phyloP scores from a whole-genome alignment of 148 eudicot species.

The Camellia japonica region DNA sequence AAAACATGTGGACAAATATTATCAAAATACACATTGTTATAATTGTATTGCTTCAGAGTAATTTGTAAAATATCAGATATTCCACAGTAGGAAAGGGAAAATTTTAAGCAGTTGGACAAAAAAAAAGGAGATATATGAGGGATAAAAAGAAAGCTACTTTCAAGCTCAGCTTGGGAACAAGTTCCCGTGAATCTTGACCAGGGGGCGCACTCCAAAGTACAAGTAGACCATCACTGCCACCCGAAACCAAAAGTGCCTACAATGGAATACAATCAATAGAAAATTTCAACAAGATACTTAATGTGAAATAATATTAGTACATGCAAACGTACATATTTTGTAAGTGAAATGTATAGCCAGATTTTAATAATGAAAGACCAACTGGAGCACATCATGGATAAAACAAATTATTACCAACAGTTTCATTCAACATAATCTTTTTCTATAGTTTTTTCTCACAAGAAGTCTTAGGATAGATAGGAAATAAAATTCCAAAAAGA shows the following conservation, averaged over 20 bases:
- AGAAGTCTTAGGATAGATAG: neutral
- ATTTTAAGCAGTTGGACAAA: too few relatives aligned
- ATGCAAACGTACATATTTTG: neutral
- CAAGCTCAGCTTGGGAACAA: slow-evolving; percentile 87
- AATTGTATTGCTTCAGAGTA: neutral
- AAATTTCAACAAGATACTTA: slow-evolving; percentile 4
- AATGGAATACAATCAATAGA: slow-evolving; percentile 20
- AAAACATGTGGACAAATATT: neutral
- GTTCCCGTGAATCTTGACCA: slow-evolving; percentile 89
- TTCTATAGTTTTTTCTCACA: neutral
- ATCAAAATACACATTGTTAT: neutral
- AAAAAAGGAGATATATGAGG: slow-evolving; percentile 2
- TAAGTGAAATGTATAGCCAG: neutral
- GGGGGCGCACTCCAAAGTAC: slow-evolving; percentile 91
- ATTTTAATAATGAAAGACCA: slow-evolving; percentile 4
- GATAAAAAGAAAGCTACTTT: slow-evolving; percentile 49
- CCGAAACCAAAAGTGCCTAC: slow-evolving; percentile 94
- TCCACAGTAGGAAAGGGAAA: neutral
- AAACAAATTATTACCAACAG: neutral
- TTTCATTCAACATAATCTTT: neutral
- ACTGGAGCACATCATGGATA: neutral
- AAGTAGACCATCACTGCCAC: slow-evolving; percentile 95
- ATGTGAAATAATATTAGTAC: neutral
- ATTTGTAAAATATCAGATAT: neutral
- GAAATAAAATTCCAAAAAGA: too few relatives aligned